A percentile compares a stretch with the other conserved stretches of the same genome.
These are phyloP conservation scores for Dioscorea alata DNA, from an alignment of 106 monocot species.

Conservation along the genomic window DNA sequence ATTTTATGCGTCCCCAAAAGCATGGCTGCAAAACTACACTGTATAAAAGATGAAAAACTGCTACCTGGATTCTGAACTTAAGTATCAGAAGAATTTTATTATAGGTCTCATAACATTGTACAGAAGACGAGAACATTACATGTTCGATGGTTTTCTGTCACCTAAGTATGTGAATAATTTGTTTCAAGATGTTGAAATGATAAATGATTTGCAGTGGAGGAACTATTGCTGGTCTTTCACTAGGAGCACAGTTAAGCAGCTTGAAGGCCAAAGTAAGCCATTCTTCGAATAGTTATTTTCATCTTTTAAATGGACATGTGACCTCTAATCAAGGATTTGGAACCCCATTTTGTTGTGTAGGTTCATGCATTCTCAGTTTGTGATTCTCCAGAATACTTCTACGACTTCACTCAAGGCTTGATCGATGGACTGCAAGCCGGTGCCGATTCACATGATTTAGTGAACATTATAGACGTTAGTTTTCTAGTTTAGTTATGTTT, in stretches of 20 bases:
- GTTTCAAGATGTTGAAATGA: too few relatives aligned
- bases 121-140: too few relatives aligned
- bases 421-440: slow-evolving; percentile 87
- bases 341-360: slow-evolving; percentile 26
- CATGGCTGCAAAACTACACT: too few relatives aligned
- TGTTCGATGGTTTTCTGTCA: too few relatives aligned
- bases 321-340: neutral
- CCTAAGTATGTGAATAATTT: too few relatives aligned
- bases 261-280: slow-evolving; percentile 76
- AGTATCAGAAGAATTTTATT: too few relatives aligned
- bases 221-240: slow-evolving; percentile 86
- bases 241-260: slow-evolving; percentile 72
- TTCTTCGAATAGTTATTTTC: neutral
- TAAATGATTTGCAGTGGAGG: slow-evolving; percentile 60
- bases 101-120: too few relatives aligned
- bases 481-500: neutral
- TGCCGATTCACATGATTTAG: slow-evolving; percentile 62
- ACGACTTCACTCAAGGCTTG: slow-evolving; percentile 71
- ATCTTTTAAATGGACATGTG: neutral
- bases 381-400: slow-evolving; percentile 91
- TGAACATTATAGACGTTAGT: slow-evolving; percentile 73
- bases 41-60: too few relatives aligned
- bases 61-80: too few relatives aligned
- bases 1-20: too few relatives aligned
- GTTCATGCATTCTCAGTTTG: slow-evolving; percentile 96